Percentiles rank a stretch among this genome's conserved stretches.
Evolutionary conservation across 208 protist genomes (phyloP).

Genomic region (Leishmania gerbilli): DNA sequence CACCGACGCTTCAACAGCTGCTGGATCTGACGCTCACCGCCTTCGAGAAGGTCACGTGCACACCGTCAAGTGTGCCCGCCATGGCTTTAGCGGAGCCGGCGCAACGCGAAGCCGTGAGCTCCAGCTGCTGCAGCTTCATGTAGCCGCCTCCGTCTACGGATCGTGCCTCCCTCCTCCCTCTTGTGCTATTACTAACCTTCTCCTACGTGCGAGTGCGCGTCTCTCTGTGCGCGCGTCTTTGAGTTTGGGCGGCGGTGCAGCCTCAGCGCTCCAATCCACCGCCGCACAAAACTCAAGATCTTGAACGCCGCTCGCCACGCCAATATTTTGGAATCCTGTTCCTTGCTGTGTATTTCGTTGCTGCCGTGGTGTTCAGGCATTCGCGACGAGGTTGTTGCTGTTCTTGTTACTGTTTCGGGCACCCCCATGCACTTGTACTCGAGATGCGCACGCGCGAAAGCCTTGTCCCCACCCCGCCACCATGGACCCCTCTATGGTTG

Average conservation of each 20-base stretch:
- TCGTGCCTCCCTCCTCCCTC: not conserved
- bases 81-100: conserved; percentile 50
- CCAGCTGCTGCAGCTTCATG: conserved; percentile 49
- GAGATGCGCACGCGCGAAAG: not conserved
- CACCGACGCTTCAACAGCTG: conserved; percentile 61
- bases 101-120: conserved; percentile 23
- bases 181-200: not conserved
- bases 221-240: not conserved
- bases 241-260: not conserved
- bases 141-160: not conserved
- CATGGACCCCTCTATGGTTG: not conserved
- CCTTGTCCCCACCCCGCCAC: not conserved
- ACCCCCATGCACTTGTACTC: not conserved
- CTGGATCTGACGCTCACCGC: conserved; percentile 64
- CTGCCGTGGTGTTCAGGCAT: not conserved
- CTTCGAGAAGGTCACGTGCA: conserved; percentile 43
- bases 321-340: not conserved
- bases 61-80: conserved; percentile 42
- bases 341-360: not conserved
- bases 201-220: not conserved
- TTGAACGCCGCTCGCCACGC: not conserved
- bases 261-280: not conserved
- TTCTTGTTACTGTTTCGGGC: too few relatives aligned
- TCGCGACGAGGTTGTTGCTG: not conserved
- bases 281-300: not conserved